These are phyloP conservation scores for Scalesia atractyloides DNA, from an alignment of 129 eudicot species.

Conservation along the genomic window DNA sequence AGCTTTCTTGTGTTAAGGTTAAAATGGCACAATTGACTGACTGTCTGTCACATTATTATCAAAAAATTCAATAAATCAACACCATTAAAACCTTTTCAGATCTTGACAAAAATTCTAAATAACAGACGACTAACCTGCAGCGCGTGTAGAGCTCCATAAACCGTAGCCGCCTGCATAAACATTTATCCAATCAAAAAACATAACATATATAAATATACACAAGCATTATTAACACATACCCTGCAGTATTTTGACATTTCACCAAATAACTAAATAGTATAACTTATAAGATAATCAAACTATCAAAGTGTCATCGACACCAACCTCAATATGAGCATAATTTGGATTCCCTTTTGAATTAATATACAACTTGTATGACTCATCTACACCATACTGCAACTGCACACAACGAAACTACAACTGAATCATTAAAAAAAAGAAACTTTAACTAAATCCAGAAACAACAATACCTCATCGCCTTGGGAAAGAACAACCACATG, in stretches of 20 bases:
- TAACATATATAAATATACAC: slow-evolving; percentile 7
- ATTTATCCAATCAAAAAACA: slow-evolving; percentile 23
- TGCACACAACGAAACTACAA: slow-evolving; percentile 41
- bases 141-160: slow-evolving; percentile 96
- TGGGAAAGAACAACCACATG: slow-evolving; percentile 58
- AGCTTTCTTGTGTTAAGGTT: slow-evolving; percentile 61
- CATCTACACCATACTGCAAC: slow-evolving; percentile 82
- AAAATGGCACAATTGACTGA: slow-evolving; percentile 81
- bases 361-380: slow-evolving; percentile 66
- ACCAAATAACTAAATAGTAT: not conserved
- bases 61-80: slow-evolving; percentile 5
- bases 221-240: not conserved
- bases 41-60: slow-evolving; percentile 56
- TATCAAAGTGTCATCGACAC: slow-evolving; percentile 17
- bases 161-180: slow-evolving; percentile 76
- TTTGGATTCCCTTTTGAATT: slow-evolving; percentile 45
- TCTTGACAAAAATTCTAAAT: not conserved
- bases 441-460: not conserved
- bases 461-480: slow-evolving; percentile 65
- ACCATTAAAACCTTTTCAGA: not conserved
- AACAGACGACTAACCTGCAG: slow-evolving; percentile 56
- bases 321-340: slow-evolving; percentile 76
- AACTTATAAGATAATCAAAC: slow-evolving; percentile 11
- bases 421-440: not conserved
- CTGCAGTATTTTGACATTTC: not conserved